phyloP scores from a whole-genome alignment of 2,329 filamentous ascomycete species.

The Pseudopyricularia cyperi region DNA sequence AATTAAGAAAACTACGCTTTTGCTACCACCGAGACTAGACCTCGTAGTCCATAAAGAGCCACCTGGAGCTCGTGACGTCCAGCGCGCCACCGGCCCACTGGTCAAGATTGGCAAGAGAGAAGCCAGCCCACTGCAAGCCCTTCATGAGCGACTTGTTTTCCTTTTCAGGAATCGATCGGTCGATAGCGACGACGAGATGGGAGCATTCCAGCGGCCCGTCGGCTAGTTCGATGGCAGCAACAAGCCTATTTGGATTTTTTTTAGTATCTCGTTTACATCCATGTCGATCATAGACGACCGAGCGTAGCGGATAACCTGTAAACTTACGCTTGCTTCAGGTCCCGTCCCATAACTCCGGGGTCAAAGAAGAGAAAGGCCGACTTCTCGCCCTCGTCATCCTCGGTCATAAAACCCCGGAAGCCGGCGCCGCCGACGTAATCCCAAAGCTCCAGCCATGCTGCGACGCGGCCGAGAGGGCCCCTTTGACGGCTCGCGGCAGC shows the following conservation, averaged over 20 bases:
- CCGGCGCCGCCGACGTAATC: slow-evolving; percentile 75
- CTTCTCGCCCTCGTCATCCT: slow-evolving; percentile 43
- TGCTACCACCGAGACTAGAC: slow-evolving; percentile 32
- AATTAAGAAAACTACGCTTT: neutral
- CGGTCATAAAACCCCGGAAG: slow-evolving; percentile 75
- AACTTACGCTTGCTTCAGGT: slow-evolving; percentile 77
- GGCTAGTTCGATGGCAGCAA: slow-evolving; percentile 82
- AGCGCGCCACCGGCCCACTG: slow-evolving; percentile 49
- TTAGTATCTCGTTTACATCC: slow-evolving; percentile 5
- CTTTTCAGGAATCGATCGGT: slow-evolving; percentile 50
- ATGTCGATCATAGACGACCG: neutral
- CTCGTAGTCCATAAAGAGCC: slow-evolving; percentile 86
- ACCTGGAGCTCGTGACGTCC: slow-evolving; percentile 60
- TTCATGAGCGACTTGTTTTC: slow-evolving; percentile 58
- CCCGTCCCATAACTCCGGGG: slow-evolving; percentile 51
- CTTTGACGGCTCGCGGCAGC: slow-evolving; percentile 6
- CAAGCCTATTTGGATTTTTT: slow-evolving; percentile 46
- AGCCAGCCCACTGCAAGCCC: slow-evolving; percentile 87
- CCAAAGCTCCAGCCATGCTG: slow-evolving; percentile 65
- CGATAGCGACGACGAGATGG: slow-evolving; percentile 69
- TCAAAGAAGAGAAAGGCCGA: slow-evolving; percentile 86
- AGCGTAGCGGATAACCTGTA: too few relatives aligned
- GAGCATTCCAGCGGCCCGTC: slow-evolving; percentile 63
- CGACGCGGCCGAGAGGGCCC: slow-evolving; percentile 21
- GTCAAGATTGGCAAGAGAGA: slow-evolving; percentile 69